phyloP scores from a whole-genome alignment of 129 eudicot genomes.

The Pulicaria dysenterica region DNA sequence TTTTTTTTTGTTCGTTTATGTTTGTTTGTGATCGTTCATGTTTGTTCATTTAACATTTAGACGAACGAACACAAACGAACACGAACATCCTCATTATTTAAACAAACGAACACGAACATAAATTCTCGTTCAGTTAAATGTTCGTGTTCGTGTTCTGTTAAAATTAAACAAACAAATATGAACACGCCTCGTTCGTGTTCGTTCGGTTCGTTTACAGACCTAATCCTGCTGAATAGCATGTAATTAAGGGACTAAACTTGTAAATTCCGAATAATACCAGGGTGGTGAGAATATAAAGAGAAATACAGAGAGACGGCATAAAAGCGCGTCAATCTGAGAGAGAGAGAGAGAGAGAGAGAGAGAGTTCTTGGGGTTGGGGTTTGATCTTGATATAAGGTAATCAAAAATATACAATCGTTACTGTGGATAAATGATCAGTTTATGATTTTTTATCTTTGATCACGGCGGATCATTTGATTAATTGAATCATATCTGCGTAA shows the following conservation, averaged over 20 bases:
- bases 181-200: too few relatives aligned
- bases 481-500: not conserved
- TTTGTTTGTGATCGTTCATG: too few relatives aligned
- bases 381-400: conserved; percentile 22
- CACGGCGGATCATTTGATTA: conserved; percentile 8
- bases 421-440: conserved; percentile 26
- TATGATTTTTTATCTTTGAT: conserved; percentile 24
- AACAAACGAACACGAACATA: too few relatives aligned
- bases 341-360: conserved; percentile 20
- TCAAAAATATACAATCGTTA: conserved; percentile 20
- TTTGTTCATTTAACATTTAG: too few relatives aligned
- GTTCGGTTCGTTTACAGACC: not conserved
- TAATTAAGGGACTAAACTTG: not conserved
- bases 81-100: too few relatives aligned
- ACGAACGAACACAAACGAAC: too few relatives aligned
- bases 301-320: conserved; percentile 25
- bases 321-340: conserved; percentile 38
- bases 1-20: too few relatives aligned
- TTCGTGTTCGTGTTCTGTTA: too few relatives aligned
- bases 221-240: not conserved
- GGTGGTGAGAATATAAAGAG: not conserved
- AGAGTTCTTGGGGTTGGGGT: conserved; percentile 39
- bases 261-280: not conserved
- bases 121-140: too few relatives aligned
- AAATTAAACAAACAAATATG: too few relatives aligned